Evolutionary conservation across 306 rosid genomes (phyloP), one percentile per base, ranked within the genome.

Genomic region (Elaeagnus macrophylla): DNA sequence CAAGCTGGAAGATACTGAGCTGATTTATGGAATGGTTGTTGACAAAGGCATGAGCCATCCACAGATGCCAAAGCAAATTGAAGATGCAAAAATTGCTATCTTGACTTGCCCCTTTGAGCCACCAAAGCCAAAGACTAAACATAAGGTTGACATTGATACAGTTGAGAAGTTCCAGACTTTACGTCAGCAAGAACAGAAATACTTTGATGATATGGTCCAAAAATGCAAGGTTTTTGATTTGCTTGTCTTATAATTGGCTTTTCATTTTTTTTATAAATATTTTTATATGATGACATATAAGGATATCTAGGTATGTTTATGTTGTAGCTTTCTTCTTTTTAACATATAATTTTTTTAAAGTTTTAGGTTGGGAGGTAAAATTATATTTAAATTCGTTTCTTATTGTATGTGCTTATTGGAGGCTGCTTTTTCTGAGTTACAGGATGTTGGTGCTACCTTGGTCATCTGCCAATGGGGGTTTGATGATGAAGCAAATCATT

Each of bases 31-130:
- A 51, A 88, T 93, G 9, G 25, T 88, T 66, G 75, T 93, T 57
- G 99, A 93, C 77, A 93, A 93, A 82, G 99, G 87, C 59, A 84
- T 93, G 99, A 93, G 99, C 70, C 99, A 93, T 70, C 99, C 99
- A 9, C 99, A 93, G 67, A 93, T 93, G 96, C 99, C 99, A 18
- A 93, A 93, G 83, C 75, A 71, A 62, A 93, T 93, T 48, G 86
- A 82, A 69, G 75, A 93, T 84, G 96, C 96, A 54, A 79, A 84
- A 39, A 93, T 88, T 75, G 99, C 96, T 53, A 88, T 93, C 51
- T 70, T 93, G 86, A 93, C 96, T 61, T 93, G 99, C 64, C 83
- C 99, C 65, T 93, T 93, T 83, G 99, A 93, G 82, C 99, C 99
- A 54, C 99, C 96, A 0, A 93, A 93, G 61, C 99, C 96, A 56